Base-by-base conservation (phyloP, 306 rosid genomes). In the Alnus rubra region DNA sequence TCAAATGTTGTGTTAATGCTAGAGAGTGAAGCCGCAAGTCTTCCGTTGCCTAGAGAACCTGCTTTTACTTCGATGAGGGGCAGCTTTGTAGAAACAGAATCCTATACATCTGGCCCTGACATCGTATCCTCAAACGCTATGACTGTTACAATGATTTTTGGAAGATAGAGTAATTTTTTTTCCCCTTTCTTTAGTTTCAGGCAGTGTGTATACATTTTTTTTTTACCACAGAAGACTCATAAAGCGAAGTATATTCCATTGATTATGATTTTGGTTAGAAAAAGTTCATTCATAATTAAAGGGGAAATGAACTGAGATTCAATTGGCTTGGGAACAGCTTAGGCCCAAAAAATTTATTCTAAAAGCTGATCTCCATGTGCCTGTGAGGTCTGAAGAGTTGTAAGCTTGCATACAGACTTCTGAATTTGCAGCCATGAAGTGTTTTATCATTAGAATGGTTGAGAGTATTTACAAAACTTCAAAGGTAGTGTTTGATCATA, bases 1-100 rank as follows among this genome's bases (percentile, higher is more conserved):
- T 83, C 97, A 0, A 50, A 87, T 1, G 94, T 94, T 67, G 87
- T 94, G 81, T 67, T 92, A 75, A 89, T 90, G 97, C 85, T 94
- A 76, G 97, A 92, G 81, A 90, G 97, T 84, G 94, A 90, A 80
- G 74, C 92, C 44, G 71, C 87, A 39, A 76, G 65, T 80, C 97
- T 92, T 67, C 97, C 90, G 3, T 47, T 69, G 65, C 94, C 97
- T 9, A 74, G 81, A 31, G 94, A 86, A 39, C 98, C 98, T 53
- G 73, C 90, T 51, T 75, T 80, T 79, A 87, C 91, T 74, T 89
- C 97, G 14, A 82, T 83, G 77, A 92, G 86, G 68, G 23, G 44
- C 8, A 80, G 78, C 70, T 75, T 51, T 33, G 74, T 81, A 5
- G 94, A 88, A 48, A 82, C 85, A 39, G 89, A 80, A 28, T 77